Conservation (phyloP, 371 early-diverging fungal genomes). For the Amoeboaphelidium protococcarum region DNA sequence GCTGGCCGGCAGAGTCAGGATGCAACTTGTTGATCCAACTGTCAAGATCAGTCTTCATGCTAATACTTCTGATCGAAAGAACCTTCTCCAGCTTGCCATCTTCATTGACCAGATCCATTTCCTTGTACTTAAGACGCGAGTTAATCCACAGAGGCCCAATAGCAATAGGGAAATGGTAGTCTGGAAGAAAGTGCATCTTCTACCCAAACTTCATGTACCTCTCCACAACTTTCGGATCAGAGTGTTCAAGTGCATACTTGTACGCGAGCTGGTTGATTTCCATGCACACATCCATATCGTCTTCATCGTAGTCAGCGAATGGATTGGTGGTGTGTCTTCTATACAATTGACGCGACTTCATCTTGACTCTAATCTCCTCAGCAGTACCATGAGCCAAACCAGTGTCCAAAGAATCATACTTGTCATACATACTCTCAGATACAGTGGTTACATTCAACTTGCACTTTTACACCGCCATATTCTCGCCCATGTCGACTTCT, state of each 20-base stretch:
- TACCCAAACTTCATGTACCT: neutral
- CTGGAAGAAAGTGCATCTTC: neutral
- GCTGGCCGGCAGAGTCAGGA: neutral
- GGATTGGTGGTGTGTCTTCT: neutral
- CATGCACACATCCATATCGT: neutral
- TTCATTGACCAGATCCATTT: too few species aligned
- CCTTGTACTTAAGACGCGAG: neutral
- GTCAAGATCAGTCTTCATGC: neutral
- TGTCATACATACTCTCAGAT: neutral
- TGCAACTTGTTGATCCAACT: neutral
- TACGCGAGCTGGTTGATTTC: neutral
- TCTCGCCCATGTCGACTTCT: too few species aligned
- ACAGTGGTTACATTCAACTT: neutral
- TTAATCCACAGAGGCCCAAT: neutral
- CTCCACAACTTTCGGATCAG: neutral
- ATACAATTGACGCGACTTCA: neutral
- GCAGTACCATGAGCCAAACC: neutral
- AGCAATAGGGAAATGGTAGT: neutral
- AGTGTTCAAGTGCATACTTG: neutral
- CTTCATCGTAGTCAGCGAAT: neutral
- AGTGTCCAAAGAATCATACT: neutral
- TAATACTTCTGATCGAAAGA: too few species aligned
- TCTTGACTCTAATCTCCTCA: neutral
- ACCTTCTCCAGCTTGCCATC: too few species aligned
- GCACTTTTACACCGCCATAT: neutral